Conservation (phyloP, 176 grass and related monocot species). For the Puccinellia tenuiflora region DNA sequence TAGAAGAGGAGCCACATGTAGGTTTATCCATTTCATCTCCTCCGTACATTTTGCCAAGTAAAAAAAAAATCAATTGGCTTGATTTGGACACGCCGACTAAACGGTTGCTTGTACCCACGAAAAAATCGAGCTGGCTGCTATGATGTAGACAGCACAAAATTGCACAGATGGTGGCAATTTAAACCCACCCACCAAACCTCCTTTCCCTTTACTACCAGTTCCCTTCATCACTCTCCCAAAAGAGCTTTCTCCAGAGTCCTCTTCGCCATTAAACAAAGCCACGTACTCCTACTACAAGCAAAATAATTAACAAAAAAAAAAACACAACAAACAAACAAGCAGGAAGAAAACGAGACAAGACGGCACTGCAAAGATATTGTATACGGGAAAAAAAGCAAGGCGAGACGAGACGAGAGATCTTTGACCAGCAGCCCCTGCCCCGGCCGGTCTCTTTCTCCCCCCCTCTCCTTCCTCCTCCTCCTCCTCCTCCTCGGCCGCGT, state of each 20-base stretch:
- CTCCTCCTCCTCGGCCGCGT: conserved; percentile 14
- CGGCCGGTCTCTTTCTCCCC: not conserved
- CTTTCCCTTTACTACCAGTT: conserved; percentile 6
- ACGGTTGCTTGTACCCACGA: not conserved
- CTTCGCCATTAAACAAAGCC: not conserved
- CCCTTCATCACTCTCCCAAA: conserved; percentile 1
- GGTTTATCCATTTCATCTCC: not conserved
- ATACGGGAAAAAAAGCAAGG: not conserved
- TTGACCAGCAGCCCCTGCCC: conserved; percentile 22
- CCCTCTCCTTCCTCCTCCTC: not conserved
- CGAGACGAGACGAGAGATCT: not conserved
- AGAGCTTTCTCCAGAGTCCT: not conserved
- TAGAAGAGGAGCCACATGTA: not conserved
- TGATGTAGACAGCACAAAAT: conserved; percentile 35
- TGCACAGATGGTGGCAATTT: conserved; percentile 35
- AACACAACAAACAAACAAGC: not conserved
- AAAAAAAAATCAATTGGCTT: not conserved
- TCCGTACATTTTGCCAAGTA: not conserved
- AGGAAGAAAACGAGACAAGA: not conserved
- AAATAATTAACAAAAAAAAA: not conserved
- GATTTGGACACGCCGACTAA: not conserved
- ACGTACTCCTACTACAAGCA: not conserved
- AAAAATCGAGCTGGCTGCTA: conserved; percentile 25
- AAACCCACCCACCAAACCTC: conserved; percentile 21
- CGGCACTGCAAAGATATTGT: too few species aligned